Conservation (phyloP, 129 eudicot genomes). For the Dittrichia graveolens region DNA sequence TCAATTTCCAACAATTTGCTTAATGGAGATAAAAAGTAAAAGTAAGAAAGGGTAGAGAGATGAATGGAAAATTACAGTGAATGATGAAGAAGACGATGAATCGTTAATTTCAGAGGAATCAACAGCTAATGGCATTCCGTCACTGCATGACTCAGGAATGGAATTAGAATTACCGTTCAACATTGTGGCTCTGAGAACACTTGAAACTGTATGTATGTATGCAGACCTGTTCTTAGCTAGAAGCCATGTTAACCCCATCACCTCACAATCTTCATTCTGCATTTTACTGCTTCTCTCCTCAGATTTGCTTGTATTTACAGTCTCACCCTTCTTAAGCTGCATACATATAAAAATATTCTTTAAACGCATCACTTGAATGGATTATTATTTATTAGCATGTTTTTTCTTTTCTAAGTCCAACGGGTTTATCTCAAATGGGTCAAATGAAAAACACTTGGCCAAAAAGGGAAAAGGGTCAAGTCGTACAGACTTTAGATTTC, state of each 20-base stretch:
- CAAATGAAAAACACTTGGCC: no score
- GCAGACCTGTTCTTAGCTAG: slow-evolving; percentile 77
- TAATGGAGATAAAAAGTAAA: slow-evolving; percentile 28
- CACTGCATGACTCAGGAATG: slow-evolving; percentile 60
- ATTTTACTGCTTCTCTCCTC: slow-evolving; percentile 65
- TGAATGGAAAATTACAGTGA: slow-evolving; percentile 13
- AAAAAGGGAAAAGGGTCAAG: no score
- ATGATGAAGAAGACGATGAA: slow-evolving; percentile 57
- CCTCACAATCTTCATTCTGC: slow-evolving; percentile 69
- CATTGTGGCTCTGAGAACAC: slow-evolving; percentile 84
- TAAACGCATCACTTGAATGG: no score
- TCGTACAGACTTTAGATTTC: no score
- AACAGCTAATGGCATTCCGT: slow-evolving; percentile 90
- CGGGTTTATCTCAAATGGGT: no score
- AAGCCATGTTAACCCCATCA: slow-evolving; percentile 97
- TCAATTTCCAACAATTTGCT: slow-evolving; percentile 23
- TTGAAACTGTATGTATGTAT: slow-evolving; percentile 79
- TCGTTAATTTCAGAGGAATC: slow-evolving; percentile 72
- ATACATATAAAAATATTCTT: slow-evolving; percentile 10
- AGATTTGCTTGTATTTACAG: slow-evolving; percentile 42
- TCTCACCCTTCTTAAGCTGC: slow-evolving; percentile 59
- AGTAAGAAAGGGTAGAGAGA: slow-evolving; percentile 29
- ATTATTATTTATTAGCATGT: no score
- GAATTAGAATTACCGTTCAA: slow-evolving; percentile 44
- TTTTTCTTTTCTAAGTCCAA: no score